Percentiles rank a stretch among this genome's conserved stretches.
Conservation (phyloP, 306 rosid genomes). For the Cajanus cajan region DNA sequence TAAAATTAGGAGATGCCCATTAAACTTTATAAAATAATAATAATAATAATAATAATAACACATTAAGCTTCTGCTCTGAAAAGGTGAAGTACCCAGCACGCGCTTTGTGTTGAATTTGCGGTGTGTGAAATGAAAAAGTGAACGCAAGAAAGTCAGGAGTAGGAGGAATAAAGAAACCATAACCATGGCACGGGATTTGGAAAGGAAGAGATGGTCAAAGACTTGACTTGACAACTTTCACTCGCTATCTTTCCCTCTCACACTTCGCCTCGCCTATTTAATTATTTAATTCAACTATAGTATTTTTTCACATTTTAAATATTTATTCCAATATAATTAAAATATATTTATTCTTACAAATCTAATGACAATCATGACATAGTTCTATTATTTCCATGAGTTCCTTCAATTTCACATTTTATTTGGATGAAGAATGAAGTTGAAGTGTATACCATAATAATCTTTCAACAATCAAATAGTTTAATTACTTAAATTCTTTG, state of each 20-base stretch:
- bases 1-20: no score
- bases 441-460: no score
- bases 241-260: neutral
- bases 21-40: no score
- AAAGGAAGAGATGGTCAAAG: neutral
- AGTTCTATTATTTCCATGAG: no score
- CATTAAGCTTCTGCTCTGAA: no score
- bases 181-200: neutral
- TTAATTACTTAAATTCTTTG: no score
- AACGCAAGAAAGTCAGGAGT: neutral
- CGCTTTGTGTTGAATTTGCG: neutral
- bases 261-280: neutral
- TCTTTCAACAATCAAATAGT: no score
- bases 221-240: neutral
- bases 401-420: no score
- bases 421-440: no score
- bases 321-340: neutral
- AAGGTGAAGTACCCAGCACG: neutral
- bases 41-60: no score
- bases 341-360: no score
- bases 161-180: neutral
- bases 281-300: neutral
- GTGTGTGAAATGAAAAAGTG: neutral
- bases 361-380: no score
- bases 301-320: neutral